phyloP scores from a whole-genome alignment of 75 land plant species.

The Pinus taeda region DNA sequence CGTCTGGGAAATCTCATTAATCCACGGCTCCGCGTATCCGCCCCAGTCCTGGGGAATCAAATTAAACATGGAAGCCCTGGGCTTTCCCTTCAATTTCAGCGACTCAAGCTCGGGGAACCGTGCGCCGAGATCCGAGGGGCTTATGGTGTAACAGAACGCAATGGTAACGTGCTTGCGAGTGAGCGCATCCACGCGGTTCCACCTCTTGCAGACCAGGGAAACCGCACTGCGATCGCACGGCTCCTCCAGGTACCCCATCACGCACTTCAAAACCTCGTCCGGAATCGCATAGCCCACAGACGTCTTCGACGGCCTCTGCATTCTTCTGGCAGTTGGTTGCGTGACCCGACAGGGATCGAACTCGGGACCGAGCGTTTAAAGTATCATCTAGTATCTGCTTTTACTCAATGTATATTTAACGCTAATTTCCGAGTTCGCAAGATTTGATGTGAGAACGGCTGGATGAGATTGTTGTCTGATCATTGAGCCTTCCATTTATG shows the following conservation, averaged over 20 bases:
- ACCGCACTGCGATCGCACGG: constrained; percentile 56
- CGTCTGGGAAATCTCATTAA: constrained; percentile 32
- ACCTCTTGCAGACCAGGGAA: constrained; percentile 76
- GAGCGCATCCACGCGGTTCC: constrained; percentile 59
- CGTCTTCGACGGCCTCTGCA: too few relatives aligned
- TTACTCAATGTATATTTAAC: too few relatives aligned
- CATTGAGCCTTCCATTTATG: too few relatives aligned
- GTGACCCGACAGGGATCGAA: too few relatives aligned
- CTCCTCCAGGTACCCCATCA: constrained; percentile 51
- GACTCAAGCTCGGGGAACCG: constrained; percentile 62
- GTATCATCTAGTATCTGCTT: too few relatives aligned
- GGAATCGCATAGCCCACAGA: not conserved
- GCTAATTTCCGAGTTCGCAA: too few relatives aligned
- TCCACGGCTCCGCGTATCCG: constrained; percentile 79
- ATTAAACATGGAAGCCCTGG: constrained; percentile 80
- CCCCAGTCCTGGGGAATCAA: constrained; percentile 90
- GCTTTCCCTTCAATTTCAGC: constrained; percentile 85
- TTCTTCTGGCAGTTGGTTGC: too few relatives aligned
- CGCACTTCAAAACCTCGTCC: constrained; percentile 45
- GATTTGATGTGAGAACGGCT: too few relatives aligned
- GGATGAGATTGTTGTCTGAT: too few relatives aligned
- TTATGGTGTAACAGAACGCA: constrained; percentile 67
- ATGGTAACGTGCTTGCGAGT: constrained; percentile 70
- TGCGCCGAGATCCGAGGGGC: constrained; percentile 40
- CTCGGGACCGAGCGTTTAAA: too few relatives aligned